A percentile compares a stretch with the other conserved stretches of the same genome.
These are phyloP conservation scores for Metschnikowia orientalis DNA, from an alignment of 805 yeast species.

Conservation along the genomic window DNA sequence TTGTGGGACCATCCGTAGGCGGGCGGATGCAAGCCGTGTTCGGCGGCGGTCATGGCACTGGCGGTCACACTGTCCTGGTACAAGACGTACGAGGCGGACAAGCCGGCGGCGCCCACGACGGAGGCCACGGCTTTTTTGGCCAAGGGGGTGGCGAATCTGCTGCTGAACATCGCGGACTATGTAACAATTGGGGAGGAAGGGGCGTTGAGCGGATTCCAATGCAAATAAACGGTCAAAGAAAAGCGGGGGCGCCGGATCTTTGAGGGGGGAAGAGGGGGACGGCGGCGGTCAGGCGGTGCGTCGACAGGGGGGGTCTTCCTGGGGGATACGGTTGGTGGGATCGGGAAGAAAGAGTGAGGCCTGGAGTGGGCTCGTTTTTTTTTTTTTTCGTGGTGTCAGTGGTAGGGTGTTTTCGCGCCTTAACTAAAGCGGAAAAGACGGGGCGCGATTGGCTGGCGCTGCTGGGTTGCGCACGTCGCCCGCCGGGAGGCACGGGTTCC, in stretches of 20 bases:
- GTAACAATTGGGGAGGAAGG: conserved; percentile 3
- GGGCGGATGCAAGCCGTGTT: conserved; percentile 97
- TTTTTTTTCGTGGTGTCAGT: conserved; percentile 6
- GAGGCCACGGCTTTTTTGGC: conserved; percentile 54
- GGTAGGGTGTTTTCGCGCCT: conserved; percentile 5
- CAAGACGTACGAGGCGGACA: conserved; percentile 74
- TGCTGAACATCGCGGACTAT: conserved; percentile 14
- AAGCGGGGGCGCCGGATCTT: conserved; percentile 1
- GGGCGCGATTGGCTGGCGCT: conserved; percentile 20
- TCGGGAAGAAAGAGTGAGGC: not conserved
- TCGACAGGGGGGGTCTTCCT: conserved; percentile 3
- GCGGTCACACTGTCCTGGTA: conserved; percentile 85
- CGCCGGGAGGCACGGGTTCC: too few species aligned
- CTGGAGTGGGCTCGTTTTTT: conserved; percentile 7
- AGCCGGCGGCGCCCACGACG: conserved; percentile 68
- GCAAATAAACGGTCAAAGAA: conserved; percentile 5
- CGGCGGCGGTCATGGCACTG: conserved; percentile 96
- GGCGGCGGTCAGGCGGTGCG: conserved; percentile 4
- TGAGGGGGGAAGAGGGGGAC: conserved; percentile 5
- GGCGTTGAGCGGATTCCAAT: conserved; percentile 2
- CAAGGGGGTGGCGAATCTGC: conserved; percentile 19
- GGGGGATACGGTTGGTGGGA: not conserved
- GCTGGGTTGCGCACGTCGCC: conserved; percentile 16
- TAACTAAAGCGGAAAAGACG: conserved; percentile 17
- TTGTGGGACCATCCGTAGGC: conserved; percentile 89